Conservation (phyloP, 1,284 basidiomycete species). For the Mycocalia duriaeana region DNA sequence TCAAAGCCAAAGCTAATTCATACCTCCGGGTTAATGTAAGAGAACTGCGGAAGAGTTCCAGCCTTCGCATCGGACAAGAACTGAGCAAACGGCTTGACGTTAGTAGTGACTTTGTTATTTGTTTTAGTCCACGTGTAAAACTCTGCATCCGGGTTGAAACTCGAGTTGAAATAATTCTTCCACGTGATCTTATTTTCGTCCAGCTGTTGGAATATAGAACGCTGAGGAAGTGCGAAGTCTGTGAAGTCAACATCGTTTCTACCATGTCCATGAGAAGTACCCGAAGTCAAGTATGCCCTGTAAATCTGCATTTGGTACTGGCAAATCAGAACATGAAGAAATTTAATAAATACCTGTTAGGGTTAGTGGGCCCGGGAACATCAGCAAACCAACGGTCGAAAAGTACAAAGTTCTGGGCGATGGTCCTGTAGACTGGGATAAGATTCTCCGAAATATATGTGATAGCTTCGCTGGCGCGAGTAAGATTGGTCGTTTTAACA, state of each 20-base stretch:
- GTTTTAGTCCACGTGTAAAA: not conserved
- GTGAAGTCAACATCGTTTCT: conserved; percentile 14
- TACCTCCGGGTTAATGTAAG: conserved; percentile 15
- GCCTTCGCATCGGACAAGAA: conserved; percentile 16
- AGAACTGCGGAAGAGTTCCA: conserved; percentile 13
- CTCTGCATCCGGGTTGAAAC: not conserved
- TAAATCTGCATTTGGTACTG: conserved; percentile 14
- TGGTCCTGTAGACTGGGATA: conserved; percentile 6
- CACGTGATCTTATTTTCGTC: conserved; percentile 13
- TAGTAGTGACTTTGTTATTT: conserved; percentile 10
- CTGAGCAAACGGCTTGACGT: conserved; percentile 15
- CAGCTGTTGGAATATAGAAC: conserved; percentile 15
- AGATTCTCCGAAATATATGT: conserved; percentile 4
- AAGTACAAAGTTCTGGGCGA: conserved; percentile 9
- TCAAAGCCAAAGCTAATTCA: conserved; percentile 13
- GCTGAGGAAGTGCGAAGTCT: conserved; percentile 4
- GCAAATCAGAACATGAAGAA: not conserved
- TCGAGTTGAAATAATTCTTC: conserved; percentile 7
- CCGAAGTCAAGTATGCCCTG: conserved; percentile 12
- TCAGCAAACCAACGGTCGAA: conserved; percentile 8
- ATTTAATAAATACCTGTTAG: conserved; percentile 10
- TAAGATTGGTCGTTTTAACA: conserved; percentile 3
- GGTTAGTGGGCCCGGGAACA: conserved; percentile 20
- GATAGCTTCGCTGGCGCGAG: conserved; percentile 6
- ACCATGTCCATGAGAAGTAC: conserved; percentile 18